Percentiles rank a stretch among this genome's conserved stretches.
Conservation (phyloP, 129 eudicot genomes). For the Escallonia rubra region DNA sequence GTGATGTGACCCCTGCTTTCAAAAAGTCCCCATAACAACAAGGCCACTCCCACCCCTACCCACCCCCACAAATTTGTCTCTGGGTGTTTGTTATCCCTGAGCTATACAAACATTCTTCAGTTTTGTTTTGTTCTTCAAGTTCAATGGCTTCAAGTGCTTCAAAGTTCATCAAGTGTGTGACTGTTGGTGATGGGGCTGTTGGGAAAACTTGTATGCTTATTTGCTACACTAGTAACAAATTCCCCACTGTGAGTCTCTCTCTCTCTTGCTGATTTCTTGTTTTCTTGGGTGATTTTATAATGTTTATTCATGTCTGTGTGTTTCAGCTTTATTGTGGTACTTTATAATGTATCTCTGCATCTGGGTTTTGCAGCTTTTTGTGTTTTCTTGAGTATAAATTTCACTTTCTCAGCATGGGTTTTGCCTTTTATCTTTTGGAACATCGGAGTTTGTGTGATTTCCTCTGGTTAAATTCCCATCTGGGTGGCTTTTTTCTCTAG, state of each 20-base stretch:
- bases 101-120: neutral
- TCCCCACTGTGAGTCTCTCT: slow-evolving; percentile 69
- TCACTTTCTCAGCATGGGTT: slow-evolving; percentile 15
- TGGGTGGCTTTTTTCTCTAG: slow-evolving; percentile 20
- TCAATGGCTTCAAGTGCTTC: slow-evolving; percentile 80
- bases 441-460: slow-evolving; percentile 34
- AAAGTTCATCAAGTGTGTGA: slow-evolving; percentile 91
- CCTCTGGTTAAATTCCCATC: neutral
- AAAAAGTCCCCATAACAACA: neutral
- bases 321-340: neutral
- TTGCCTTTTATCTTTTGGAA: slow-evolving; percentile 30
- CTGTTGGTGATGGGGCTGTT: slow-evolving; percentile 98
- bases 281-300: neutral
- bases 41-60: neutral
- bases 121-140: slow-evolving; percentile 13
- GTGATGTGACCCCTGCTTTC: slow-evolving; percentile 26
- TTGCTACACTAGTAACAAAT: slow-evolving; percentile 89
- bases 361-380: slow-evolving; percentile 31
- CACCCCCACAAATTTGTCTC: neutral
- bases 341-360: slow-evolving; percentile 15
- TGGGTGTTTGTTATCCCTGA: neutral
- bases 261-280: neutral
- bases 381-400: slow-evolving; percentile 2
- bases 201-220: slow-evolving; percentile 98
- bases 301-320: neutral